A percentile compares a stretch with the other conserved stretches of the same genome.
Conservation (phyloP, 23 red algal species). For the Gracilariopsis chorda region DNA sequence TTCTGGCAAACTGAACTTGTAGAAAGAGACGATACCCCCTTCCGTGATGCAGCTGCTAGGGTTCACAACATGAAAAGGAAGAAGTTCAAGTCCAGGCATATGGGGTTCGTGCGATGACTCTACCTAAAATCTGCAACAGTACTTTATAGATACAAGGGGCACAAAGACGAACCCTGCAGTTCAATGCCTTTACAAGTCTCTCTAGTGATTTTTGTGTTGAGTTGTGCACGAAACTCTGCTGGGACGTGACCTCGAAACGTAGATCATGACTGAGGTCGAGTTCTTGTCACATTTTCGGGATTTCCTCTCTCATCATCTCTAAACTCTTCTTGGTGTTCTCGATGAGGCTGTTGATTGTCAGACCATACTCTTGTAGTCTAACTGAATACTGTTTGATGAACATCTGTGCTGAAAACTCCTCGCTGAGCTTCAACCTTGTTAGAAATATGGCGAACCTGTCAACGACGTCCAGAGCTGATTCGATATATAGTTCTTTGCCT, state of each 20-base stretch:
- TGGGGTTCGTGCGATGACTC: not conserved
- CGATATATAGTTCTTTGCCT: slow-evolving; percentile 46
- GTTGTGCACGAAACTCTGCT: no score
- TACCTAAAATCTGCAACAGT: no score
- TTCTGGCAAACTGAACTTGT: slow-evolving; percentile 44
- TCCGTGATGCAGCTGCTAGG: slow-evolving; percentile 55
- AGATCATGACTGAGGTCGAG: no score
- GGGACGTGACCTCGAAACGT: no score
- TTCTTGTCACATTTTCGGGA: not conserved
- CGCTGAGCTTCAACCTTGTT: slow-evolving; percentile 47
- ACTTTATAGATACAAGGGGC: no score
- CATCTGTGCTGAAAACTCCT: slow-evolving; percentile 63
- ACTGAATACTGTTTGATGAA: slow-evolving; percentile 61
- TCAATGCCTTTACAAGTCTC: no score
- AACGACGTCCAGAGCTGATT: slow-evolving; percentile 49
- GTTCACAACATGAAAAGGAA: slow-evolving; percentile 38
- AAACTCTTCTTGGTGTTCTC: slow-evolving; percentile 47
- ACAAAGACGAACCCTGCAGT: no score
- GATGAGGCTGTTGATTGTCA: slow-evolving; percentile 44
- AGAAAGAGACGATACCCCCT: slow-evolving; percentile 68
- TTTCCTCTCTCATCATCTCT: slow-evolving; percentile 58
- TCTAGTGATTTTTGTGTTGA: no score
- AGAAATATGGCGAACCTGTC: slow-evolving; percentile 56
- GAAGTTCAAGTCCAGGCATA: not conserved
- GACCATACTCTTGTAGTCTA: slow-evolving; percentile 43